Conservation (phyloP, 139 green algal species). For the Chlamydomonas incerta region DNA sequence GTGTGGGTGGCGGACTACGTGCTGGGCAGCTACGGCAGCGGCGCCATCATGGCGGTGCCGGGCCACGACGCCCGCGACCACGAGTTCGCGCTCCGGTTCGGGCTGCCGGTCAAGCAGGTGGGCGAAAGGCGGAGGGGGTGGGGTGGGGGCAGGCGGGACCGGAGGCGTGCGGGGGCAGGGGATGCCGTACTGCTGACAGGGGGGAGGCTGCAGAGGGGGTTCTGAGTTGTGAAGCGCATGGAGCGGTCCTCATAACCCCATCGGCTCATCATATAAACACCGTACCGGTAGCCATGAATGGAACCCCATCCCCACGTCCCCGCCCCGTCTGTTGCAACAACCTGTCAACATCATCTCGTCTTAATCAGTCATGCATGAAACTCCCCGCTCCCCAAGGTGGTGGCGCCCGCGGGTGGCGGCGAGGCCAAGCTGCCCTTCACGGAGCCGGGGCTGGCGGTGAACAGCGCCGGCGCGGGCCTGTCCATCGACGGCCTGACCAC, state of each 20-base stretch:
- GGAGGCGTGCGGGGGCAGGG: not conserved
- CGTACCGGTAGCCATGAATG: too few relatives aligned
- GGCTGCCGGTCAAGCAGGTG: slow-evolving; percentile 82
- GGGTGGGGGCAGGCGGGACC: not conserved
- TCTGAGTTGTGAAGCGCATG: too few relatives aligned
- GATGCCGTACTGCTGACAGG: too few relatives aligned
- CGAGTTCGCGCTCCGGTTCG: slow-evolving; percentile 89
- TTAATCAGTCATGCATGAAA: too few relatives aligned
- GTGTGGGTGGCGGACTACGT: slow-evolving; percentile 99
- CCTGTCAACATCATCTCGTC: too few relatives aligned
- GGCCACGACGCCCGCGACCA: slow-evolving; percentile 93
- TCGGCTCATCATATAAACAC: too few relatives aligned
- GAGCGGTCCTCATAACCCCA: too few relatives aligned
- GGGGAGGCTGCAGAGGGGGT: too few relatives aligned
- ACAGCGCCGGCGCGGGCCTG: slow-evolving; percentile 68
- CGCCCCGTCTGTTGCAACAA: too few relatives aligned
- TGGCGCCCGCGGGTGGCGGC: slow-evolving; percentile 25
- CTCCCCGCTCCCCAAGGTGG: slow-evolving; percentile 48
- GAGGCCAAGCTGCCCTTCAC: slow-evolving; percentile 72
- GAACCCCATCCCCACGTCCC: too few relatives aligned
- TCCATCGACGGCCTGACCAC: slow-evolving; percentile 80
- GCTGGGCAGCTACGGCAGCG: slow-evolving; percentile 93
- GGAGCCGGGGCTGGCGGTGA: slow-evolving; percentile 72
- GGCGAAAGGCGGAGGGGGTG: not conserved
- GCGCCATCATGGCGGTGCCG: slow-evolving; percentile 98